Evolutionary conservation across 2,329 filamentous ascomycete species (phyloP).

Genomic region (Colletotrichum liaoningense): DNA sequence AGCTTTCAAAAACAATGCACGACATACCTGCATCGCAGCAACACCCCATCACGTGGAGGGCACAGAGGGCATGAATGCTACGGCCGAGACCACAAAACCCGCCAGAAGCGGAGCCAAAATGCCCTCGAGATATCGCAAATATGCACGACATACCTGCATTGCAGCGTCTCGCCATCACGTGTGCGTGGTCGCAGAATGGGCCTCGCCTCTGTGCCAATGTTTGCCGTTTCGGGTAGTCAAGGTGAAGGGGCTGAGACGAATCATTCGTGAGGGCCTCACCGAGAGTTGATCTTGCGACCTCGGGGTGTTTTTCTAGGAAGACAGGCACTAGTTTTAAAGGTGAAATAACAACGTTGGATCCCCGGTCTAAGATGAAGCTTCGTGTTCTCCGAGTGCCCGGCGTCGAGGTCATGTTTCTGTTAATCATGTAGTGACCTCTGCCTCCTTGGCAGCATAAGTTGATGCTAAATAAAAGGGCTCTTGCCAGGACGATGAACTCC

Average conservation of each 20-base stretch:
- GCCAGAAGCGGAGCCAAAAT: constrained; percentile 14
- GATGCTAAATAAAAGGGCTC: too few relatives aligned
- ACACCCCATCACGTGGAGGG: constrained; percentile 29
- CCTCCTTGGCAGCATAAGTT: too few relatives aligned
- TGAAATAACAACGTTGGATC: neutral
- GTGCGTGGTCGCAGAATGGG: constrained; percentile 31
- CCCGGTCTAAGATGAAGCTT: neutral
- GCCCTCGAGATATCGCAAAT: constrained; percentile 33
- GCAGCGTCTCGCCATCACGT: constrained; percentile 30
- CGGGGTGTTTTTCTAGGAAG: neutral
- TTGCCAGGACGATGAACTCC: too few relatives aligned
- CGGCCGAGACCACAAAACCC: neutral
- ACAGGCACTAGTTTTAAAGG: neutral
- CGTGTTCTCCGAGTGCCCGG: neutral
- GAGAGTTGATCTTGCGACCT: neutral
- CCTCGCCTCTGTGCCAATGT: neutral
- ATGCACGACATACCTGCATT: constrained; percentile 36
- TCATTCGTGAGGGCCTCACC: constrained; percentile 1
- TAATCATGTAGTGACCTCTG: too few relatives aligned
- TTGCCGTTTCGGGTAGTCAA: constrained; percentile 14
- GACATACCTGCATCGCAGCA: constrained; percentile 31
- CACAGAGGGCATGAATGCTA: neutral
- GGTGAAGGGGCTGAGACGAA: constrained; percentile 12
- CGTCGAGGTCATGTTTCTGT: too few relatives aligned
- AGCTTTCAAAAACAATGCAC: constrained; percentile 12